Base-by-base conservation (phyloP, 2,329 filamentous ascomycete genomes). In the Calonectria leucothoes region DNA sequence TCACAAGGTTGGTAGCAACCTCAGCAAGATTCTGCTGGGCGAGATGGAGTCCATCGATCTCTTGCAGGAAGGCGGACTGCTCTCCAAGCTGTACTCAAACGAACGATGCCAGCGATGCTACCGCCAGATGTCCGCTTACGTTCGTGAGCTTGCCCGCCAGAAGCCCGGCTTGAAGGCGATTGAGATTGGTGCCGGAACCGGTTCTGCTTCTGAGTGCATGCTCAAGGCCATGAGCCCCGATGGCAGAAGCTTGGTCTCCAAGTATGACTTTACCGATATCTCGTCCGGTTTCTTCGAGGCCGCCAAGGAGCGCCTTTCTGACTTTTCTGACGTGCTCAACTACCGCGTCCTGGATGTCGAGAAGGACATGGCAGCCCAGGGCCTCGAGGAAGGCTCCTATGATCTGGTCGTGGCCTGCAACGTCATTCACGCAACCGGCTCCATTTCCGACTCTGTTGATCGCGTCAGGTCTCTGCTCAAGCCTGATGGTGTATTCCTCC, bases 231-330 rank as follows among this genome's bases (percentile, higher is more conserved):
- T 88, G 31, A 49, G 35, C 29, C 69, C 49, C 23, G 61, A 59
- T 39, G 61, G 61, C 51, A 37, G 31, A 17, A 66, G 49, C 48
- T 25, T 70, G 35, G 59, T 70, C 27, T 72, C 67, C 45, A 39
- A 63, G 10, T 89, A 88, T 71, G 84, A 83, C 4, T 89, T 83
- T 76, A 89, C 88, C 0, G 87, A 89, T 68, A 84, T 88, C 14
- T 85, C 85, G 0, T 66, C 83, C 4, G 83, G 82, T 6, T 87
- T 86, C 77, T 87, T 89, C 61, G 81, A 84, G 12, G 76, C 80
- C 1, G 84, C 83, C 0, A 74, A 81, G 67, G 77, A 70, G 31
- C 23, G 49, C 20, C 61, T 71, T 23, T 37, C 27, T n/a, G 23
- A 59, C n/a, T 85, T 84, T 52, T 72, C 73, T 0, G 71, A 77